Evolutionary conservation across 805 yeast genomes (phyloP), one percentile per base, ranked within the genome.

Genomic region (Lachancea meyersii): DNA sequence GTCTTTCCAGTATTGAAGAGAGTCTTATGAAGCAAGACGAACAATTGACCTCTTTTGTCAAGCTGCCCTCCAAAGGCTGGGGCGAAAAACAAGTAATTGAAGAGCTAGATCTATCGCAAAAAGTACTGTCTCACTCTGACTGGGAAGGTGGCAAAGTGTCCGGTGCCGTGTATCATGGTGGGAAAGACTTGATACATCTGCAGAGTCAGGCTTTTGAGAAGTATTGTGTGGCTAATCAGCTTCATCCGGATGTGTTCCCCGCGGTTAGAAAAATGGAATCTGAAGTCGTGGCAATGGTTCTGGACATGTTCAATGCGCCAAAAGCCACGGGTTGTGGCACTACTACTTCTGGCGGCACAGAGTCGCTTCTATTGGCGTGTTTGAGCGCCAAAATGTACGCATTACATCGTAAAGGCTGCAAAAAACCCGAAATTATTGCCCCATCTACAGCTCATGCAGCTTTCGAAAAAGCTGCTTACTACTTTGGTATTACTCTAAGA

Each of bases 121-220:
- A 56, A 0, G 55, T 40, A 7, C 43, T 88, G 50, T 73, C 79
- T 43, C 86, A 84, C 50, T 70, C 86, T 1, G 82, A 80, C 43
- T 91, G 97, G 96, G 74, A 80, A 57, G 70, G 72, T 32, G 98
- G 98, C 4, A 73, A 79, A 51, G 83, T 91, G 3, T 84, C 95
- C 14, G 98, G 98, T 5, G 97, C 97, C 0, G 97, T 91, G 9
- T 91, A 91, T 56, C 97, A 93, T 55, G 97, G 97, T 23, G 97
- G 97, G 11, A 68, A 72, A n/a, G 86, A 84, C 24, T 64, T 91
- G 41, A 70, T 84, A 30, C 67, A 73, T 30, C 68, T 93, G 28
- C 97, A 93, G 64, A 67, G 93, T 7, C 64, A 73, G 43, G 93
- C 96, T 0, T 89, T 78, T 61, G 75, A 78, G 41, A 74, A 75